Conservation (phyloP, 179 eudicot species). For the Pouteria campechiana region DNA sequence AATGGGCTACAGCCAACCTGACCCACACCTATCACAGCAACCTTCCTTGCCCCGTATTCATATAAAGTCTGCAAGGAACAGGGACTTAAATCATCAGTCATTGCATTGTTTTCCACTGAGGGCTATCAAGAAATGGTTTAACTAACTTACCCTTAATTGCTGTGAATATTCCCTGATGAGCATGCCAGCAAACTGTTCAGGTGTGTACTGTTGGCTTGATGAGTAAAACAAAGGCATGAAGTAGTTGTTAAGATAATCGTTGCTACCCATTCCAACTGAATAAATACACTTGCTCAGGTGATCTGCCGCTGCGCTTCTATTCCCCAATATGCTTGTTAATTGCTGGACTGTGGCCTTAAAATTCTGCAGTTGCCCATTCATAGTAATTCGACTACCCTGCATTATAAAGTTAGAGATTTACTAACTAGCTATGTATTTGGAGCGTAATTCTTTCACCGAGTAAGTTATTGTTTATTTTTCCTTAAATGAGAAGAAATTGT, state of each 20-base stretch:
- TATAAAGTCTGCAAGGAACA: slow-evolving; percentile 12
- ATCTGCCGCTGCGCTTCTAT: slow-evolving; percentile 16
- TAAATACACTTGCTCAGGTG: slow-evolving; percentile 60
- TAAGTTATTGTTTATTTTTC: no score
- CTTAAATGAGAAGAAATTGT: background rate
- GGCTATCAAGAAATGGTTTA: background rate
- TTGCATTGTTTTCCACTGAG: no score
- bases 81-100: background rate
- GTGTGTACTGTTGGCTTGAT: slow-evolving; percentile 39
- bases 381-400: slow-evolving; percentile 67
- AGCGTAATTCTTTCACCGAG: no score
- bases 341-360: slow-evolving; percentile 35
- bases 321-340: slow-evolving; percentile 46
- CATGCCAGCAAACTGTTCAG: slow-evolving; percentile 37
- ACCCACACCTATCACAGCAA: slow-evolving; percentile 27
- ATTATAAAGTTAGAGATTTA: no score
- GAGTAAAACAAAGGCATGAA: slow-evolving; percentile 60
- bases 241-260: slow-evolving; percentile 87
- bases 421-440: no score
- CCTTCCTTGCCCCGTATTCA: slow-evolving; percentile 29
- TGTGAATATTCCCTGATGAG: slow-evolving; percentile 56
- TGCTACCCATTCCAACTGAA: slow-evolving; percentile 75
- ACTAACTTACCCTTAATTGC: slow-evolving; percentile 60
- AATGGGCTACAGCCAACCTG: slow-evolving; percentile 30
- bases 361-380: slow-evolving; percentile 65